These are phyloP conservation scores for Syzygium malaccense DNA, from an alignment of 441 rosid genomes.

Conservation along the genomic window DNA sequence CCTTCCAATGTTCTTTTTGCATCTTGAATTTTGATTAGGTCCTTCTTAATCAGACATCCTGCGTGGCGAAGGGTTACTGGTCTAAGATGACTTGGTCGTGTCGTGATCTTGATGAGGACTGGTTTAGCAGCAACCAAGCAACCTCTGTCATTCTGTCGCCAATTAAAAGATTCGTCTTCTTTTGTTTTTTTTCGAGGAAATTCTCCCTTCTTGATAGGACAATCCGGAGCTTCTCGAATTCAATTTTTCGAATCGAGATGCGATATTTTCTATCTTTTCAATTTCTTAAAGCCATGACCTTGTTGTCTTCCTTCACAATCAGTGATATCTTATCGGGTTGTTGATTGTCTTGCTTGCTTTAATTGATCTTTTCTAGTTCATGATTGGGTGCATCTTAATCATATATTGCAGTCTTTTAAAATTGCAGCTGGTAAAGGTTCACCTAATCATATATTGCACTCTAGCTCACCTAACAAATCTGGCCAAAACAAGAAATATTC, in stretches of 20 bases:
- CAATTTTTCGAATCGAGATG: background rate
- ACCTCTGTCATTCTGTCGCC: background rate
- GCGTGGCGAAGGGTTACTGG: background rate
- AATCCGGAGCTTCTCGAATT: background rate
- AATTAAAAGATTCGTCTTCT: background rate
- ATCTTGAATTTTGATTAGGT: background rate
- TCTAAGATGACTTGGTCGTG: background rate
- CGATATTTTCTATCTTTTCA: background rate
- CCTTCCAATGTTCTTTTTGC: background rate
- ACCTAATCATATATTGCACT: background rate
- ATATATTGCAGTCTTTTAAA: background rate
- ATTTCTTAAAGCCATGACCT: background rate
- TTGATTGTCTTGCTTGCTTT: background rate
- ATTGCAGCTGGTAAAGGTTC: background rate
- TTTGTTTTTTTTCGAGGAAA: background rate
- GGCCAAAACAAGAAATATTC: background rate
- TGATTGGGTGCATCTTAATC: background rate
- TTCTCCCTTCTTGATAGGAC: background rate
- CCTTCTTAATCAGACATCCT: background rate
- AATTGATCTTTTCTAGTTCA: background rate
- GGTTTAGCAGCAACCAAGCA: background rate
- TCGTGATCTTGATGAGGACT: background rate
- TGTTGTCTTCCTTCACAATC: accelerated
- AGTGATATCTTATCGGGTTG: background rate
- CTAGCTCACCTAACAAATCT: background rate